Evolutionary conservation across 2,329 filamentous ascomycete genomes (phyloP).

Genomic region (Shiraia bambusicola): DNA sequence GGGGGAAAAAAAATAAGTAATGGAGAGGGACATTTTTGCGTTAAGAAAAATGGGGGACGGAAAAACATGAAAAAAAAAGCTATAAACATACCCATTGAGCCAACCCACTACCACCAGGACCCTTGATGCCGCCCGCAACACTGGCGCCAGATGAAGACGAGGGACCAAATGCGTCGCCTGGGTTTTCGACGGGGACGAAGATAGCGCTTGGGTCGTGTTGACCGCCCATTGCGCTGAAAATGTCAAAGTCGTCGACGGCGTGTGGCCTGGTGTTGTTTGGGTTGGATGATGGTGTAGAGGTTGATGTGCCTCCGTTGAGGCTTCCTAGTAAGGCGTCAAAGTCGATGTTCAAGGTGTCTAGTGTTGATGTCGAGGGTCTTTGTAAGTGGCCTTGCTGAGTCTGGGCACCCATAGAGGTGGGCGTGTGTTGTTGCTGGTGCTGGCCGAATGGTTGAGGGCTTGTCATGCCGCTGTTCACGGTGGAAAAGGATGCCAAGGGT

Average conservation of each 20-base stretch:
- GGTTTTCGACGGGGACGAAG: slow-evolving; percentile 39
- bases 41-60: neutral
- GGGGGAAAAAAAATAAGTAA: too few species aligned
- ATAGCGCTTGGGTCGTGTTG: slow-evolving; percentile 35
- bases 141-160: neutral
- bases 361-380: slow-evolving; percentile 20
- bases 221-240: slow-evolving; percentile 24
- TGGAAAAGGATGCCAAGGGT: slow-evolving; percentile 20
- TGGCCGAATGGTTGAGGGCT: too few species aligned
- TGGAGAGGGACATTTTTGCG: too few species aligned
- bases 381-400: slow-evolving; percentile 21
- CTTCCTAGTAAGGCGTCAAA: slow-evolving; percentile 36
- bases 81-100: slow-evolving; percentile 36
- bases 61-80: neutral
- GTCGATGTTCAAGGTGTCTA: slow-evolving; percentile 36
- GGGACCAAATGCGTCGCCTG: slow-evolving; percentile 5
- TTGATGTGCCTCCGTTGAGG: slow-evolving; percentile 18
- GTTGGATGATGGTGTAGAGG: too few species aligned
- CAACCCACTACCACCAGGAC: slow-evolving; percentile 28
- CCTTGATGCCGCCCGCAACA: slow-evolving; percentile 13
- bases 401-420: slow-evolving; percentile 9
- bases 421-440: too few species aligned
- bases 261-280: slow-evolving; percentile 3
- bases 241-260: slow-evolving; percentile 30
- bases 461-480: neutral